Evolutionary conservation across 2,329 filamentous ascomycete species (phyloP), one percentile per base, ranked within the genome.

Genomic region (Paecilomyces variotii): DNA sequence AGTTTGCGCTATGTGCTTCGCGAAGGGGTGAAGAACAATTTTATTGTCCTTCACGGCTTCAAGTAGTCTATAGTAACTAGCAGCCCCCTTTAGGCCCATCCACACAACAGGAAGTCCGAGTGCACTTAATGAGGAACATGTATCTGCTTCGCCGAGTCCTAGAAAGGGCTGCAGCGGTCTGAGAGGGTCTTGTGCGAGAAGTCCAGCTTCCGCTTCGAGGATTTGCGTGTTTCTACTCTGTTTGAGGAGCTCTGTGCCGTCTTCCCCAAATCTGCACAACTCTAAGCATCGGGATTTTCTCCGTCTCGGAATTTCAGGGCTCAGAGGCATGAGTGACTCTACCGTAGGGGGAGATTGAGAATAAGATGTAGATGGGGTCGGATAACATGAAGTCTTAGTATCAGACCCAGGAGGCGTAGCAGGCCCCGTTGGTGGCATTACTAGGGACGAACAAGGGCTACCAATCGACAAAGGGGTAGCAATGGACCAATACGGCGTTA

Each of bases 281-380:
- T 32, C 4, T 9, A 32, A 32, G 4, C 4, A 32, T 32, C 28
- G 4, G 28, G 4, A 32, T 9, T 32, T 32, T 32, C 4, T 32
- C 28, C 9, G 28, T 4, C 9, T 32, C 9, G 28, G 9, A 32
- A 32, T 32, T 4, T 9, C 28, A 9, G 28, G 9, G 9, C 28
- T 32, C 9, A 9, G 9, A 32, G 28, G 28, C 4, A 9, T 9
- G 28, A 32, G 28, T 32, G 28, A 32, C 28, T 59, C 57, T 49
- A 54, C 57, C 53, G 54, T 55, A 25, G 55, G 58, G 39, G 58
- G 58, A 49, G 58, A 60, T 50, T 60, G 54, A 19, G 57, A 35
- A 57, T 57, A 57, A 54, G 51, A 60, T 57, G 55, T 60, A 53
- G 55, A 57, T 55, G 58, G 58, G 54, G 58, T 57, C 55, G 55